Percentiles rank a stretch among this genome's conserved stretches.
Evolutionary conservation across 768 basidiomycete genomes (phyloP).

Genomic region (Leucogyrophana mollusca): DNA sequence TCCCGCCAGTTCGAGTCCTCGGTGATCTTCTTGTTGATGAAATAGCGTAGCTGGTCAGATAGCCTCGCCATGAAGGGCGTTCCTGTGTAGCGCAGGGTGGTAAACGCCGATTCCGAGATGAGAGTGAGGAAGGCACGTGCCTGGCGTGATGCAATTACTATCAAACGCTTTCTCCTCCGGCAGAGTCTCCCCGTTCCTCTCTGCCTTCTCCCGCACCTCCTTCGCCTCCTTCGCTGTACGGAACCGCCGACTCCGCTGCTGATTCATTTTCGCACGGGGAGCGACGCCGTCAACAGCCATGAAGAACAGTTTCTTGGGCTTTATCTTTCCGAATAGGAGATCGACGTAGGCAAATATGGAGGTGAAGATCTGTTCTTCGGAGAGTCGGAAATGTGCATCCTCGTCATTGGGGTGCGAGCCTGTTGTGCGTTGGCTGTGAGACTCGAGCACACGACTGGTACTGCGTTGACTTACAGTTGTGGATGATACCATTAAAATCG

Average conservation of each 20-base stretch:
- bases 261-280: slow-evolving; percentile 98
- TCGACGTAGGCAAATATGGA: slow-evolving; percentile 97
- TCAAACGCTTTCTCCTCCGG: slow-evolving; percentile 97
- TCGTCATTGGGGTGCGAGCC: slow-evolving; percentile 97
- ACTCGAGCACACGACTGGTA: not conserved
- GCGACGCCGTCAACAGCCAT: slow-evolving; percentile 99
- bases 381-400: slow-evolving; percentile 91
- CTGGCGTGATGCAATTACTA: slow-evolving; percentile 98
- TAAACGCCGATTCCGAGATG: not conserved
- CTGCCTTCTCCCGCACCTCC: slow-evolving; percentile 84
- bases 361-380: slow-evolving; percentile 97
- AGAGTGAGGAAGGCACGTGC: slow-evolving; percentile 54
- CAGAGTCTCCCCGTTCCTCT: slow-evolving; percentile 84
- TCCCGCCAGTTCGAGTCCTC: slow-evolving; percentile 96
- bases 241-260: slow-evolving; percentile 92
- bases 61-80: slow-evolving; percentile 94
- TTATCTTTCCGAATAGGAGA: slow-evolving; percentile 94
- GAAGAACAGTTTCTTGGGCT: slow-evolving; percentile 96
- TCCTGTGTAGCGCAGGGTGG: slow-evolving; percentile 41
- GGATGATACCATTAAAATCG: slow-evolving; percentile 93
- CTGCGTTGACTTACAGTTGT: slow-evolving; percentile 56
- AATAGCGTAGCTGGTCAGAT: slow-evolving; percentile 92
- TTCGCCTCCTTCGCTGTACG: slow-evolving; percentile 91
- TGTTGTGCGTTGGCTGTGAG: slow-evolving; percentile 15
- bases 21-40: slow-evolving; percentile 96